Percentiles rank a stretch among this genome's conserved stretches.
Conservation (phyloP, 495 filamentous ascomycete genomes). For the Lentithecium fluviatile region DNA sequence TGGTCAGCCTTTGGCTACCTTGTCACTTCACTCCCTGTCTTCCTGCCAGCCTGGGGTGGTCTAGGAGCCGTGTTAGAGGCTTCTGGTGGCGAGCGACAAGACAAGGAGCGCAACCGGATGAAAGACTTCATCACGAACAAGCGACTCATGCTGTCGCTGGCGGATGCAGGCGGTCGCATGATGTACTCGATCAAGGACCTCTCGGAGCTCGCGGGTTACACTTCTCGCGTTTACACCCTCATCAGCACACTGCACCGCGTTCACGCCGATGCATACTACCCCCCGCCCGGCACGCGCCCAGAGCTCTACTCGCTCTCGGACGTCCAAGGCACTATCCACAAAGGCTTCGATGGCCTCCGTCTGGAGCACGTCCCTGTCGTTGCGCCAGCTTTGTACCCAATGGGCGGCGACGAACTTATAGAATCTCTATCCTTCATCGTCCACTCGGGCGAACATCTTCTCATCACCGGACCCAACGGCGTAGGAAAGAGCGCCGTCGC, state of each 20-base stretch:
- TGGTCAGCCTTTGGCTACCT: slow-evolving; percentile 98
- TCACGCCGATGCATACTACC: slow-evolving; percentile 83
- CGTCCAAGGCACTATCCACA: slow-evolving; percentile 87
- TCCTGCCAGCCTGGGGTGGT: slow-evolving; percentile 93
- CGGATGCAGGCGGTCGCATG: slow-evolving; percentile 94
- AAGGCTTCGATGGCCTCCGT: slow-evolving; percentile 89
- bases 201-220: slow-evolving; percentile 91
- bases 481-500: slow-evolving; percentile 90
- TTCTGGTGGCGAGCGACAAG: slow-evolving; percentile 43
- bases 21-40: slow-evolving; percentile 86
- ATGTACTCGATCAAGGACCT: slow-evolving; percentile 99
- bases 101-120: slow-evolving; percentile 81
- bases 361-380: slow-evolving; percentile 93
- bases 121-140: slow-evolving; percentile 99
- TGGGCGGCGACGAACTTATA: slow-evolving; percentile 86
- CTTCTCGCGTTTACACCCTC: slow-evolving; percentile 90
- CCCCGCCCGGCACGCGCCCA: slow-evolving; percentile 61
- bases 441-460: slow-evolving; percentile 82
- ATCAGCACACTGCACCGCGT: slow-evolving; percentile 93
- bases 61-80: slow-evolving; percentile 69
- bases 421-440: slow-evolving; percentile 85
- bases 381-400: slow-evolving; percentile 77
- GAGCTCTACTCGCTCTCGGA: slow-evolving; percentile 87
- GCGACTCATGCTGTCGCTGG: slow-evolving; percentile 94
- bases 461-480: slow-evolving; percentile 94